A percentile compares a stretch with the other conserved stretches of the same genome.
These are phyloP conservation scores for Botryotinia calthae DNA, from an alignment of 2,329 filamentous ascomycete species.

Conservation along the genomic window DNA sequence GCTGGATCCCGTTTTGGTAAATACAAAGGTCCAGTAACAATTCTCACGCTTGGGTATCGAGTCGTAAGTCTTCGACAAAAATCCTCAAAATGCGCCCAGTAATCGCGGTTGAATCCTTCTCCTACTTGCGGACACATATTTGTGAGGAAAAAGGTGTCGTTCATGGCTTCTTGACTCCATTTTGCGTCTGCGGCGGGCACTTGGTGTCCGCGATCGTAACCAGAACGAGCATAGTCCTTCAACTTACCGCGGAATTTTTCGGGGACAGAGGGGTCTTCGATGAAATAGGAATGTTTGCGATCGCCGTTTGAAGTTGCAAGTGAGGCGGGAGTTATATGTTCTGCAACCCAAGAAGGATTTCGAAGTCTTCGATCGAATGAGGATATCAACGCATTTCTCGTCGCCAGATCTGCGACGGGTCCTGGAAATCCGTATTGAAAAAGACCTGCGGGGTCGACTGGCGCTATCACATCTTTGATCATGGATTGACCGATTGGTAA, in stretches of 20 bases:
- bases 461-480: conserved; percentile 41
- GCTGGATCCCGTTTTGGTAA: conserved; percentile 75
- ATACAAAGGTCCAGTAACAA: conserved; percentile 93
- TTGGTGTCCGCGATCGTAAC: conserved; percentile 95
- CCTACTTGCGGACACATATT: conserved; percentile 99
- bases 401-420: conserved; percentile 78
- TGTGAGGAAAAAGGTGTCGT: conserved; percentile 86
- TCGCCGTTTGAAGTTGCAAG: conserved; percentile 73
- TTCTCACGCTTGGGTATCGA: conserved; percentile 80
- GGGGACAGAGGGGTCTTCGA: conserved; percentile 78
- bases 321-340: conserved; percentile 92
- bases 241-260: conserved; percentile 84
- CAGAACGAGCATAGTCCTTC: conserved; percentile 90
- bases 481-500: conserved; percentile 35
- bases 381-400: conserved; percentile 74
- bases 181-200: conserved; percentile 95
- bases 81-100: conserved; percentile 98
- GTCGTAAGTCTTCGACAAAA: conserved; percentile 84
- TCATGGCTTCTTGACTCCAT: conserved; percentile 92
- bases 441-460: conserved; percentile 71
- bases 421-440: conserved; percentile 91
- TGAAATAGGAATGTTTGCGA: conserved; percentile 77
- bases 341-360: conserved; percentile 92
- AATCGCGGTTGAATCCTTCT: conserved; percentile 97
- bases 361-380: conserved; percentile 86